Evolutionary conservation across 2,329 filamentous ascomycete species (phyloP).

Genomic region (Colletotrichum noveboracense): DNA sequence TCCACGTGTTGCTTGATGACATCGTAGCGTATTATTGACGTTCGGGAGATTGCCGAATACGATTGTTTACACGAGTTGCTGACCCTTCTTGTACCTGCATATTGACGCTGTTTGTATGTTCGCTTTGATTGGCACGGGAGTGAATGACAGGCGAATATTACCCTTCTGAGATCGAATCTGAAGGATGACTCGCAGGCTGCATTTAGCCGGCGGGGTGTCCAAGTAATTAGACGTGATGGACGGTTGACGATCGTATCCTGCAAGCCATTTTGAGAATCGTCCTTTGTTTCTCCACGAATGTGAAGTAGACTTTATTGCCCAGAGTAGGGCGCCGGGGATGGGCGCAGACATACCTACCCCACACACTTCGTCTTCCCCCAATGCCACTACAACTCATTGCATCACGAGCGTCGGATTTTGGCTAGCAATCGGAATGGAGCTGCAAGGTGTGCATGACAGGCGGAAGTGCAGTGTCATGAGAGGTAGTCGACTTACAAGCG

Average conservation of each 20-base stretch:
- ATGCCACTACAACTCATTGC: not conserved
- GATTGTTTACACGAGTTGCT: not conserved
- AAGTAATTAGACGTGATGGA: not conserved
- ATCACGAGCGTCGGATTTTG: not conserved
- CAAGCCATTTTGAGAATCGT: not conserved
- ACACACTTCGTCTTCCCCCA: not conserved
- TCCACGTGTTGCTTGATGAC: not conserved
- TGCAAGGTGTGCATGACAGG: not conserved
- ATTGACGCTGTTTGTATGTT: not conserved
- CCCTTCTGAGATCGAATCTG: not conserved
- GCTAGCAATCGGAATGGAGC: not conserved
- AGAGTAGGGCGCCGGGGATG: not conserved
- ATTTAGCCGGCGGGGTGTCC: not conserved
- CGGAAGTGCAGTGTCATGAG: not conserved
- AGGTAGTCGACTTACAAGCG: not conserved
- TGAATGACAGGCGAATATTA: not conserved
- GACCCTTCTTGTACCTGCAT: not conserved
- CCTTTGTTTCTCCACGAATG: not conserved
- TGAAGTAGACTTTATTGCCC: not conserved
- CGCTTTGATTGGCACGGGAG: not conserved
- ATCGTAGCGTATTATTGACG: not conserved
- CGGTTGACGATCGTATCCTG: not conserved
- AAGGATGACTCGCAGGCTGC: not conserved
- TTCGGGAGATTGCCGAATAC: not conserved
- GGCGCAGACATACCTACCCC: not conserved